Conservation (phyloP, 805 yeast genomes). For the Ogataea methylovora region DNA sequence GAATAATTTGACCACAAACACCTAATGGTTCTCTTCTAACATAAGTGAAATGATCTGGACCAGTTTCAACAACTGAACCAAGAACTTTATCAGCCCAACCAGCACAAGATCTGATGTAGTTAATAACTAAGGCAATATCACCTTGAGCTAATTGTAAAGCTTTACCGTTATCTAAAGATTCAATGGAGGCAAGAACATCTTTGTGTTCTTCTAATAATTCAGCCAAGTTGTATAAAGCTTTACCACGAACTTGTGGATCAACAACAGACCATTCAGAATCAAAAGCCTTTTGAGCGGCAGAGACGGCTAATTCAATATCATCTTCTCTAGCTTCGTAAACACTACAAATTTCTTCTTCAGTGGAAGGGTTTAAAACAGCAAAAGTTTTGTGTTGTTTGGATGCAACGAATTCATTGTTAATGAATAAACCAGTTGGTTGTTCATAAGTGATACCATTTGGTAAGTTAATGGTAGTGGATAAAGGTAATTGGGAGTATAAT, state of each 20-base stretch:
- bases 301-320: slow-evolving; percentile 80
- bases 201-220: slow-evolving; percentile 66
- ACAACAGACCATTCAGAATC: slow-evolving; percentile 58
- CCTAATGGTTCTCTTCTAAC: slow-evolving; percentile 88
- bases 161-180: slow-evolving; percentile 87
- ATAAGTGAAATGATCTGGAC: slow-evolving; percentile 63
- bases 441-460: slow-evolving; percentile 62
- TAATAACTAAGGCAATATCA: slow-evolving; percentile 64
- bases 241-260: slow-evolving; percentile 64
- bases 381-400: slow-evolving; percentile 54
- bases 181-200: slow-evolving; percentile 71
- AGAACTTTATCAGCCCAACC: slow-evolving; percentile 87
- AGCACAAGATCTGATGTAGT: slow-evolving; percentile 74
- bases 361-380: slow-evolving; percentile 57
- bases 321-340: slow-evolving; percentile 70
- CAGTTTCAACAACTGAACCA: slow-evolving; percentile 73
- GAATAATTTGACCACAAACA: slow-evolving; percentile 92
- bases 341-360: slow-evolving; percentile 61
- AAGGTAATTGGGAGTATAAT: slow-evolving; percentile 25
- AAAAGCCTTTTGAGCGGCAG: slow-evolving; percentile 78
- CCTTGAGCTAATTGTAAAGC: slow-evolving; percentile 63
- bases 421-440: slow-evolving; percentile 51
- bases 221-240: slow-evolving; percentile 62
- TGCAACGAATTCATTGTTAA: slow-evolving; percentile 53
- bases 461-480: slow-evolving; percentile 33